Conservation (phyloP, 2,329 filamentous ascomycete species). For the Chaetomiaceae sp. region DNA sequence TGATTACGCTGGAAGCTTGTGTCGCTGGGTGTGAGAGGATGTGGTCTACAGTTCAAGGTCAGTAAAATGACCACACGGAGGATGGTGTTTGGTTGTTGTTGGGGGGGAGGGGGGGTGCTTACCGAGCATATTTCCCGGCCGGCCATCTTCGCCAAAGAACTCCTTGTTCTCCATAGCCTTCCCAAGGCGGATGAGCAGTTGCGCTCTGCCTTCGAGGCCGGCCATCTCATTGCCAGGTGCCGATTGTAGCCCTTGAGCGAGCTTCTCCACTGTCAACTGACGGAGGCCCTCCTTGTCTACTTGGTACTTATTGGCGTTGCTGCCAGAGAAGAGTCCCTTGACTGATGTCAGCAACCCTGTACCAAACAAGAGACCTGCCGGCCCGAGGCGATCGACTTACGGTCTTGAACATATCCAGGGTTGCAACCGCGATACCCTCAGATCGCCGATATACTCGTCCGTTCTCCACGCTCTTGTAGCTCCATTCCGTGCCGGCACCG, state of each 20-base stretch:
- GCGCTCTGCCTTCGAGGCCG: slow-evolving; percentile 78
- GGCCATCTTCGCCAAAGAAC: slow-evolving; percentile 76
- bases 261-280: slow-evolving; percentile 65
- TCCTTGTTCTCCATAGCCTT: slow-evolving; percentile 72
- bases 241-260: slow-evolving; percentile 83
- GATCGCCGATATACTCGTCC: slow-evolving; percentile 78
- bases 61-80: too few species aligned
- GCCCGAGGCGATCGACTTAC: slow-evolving; percentile 32
- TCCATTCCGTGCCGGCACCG: slow-evolving; percentile 85
- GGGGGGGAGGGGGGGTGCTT: slow-evolving; percentile 33
- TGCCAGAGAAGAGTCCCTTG: slow-evolving; percentile 78
- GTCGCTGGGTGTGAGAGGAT: slow-evolving; percentile 89
- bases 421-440: slow-evolving; percentile 76
- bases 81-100: too few species aligned
- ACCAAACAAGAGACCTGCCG: neutral
- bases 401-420: slow-evolving; percentile 86
- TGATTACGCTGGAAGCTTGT: slow-evolving; percentile 80
- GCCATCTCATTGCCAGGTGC: slow-evolving; percentile 74
- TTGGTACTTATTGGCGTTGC: slow-evolving; percentile 74
- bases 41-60: too few species aligned
- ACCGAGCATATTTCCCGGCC: slow-evolving; percentile 95
- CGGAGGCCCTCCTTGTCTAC: slow-evolving; percentile 81
- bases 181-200: slow-evolving; percentile 70
- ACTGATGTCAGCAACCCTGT: slow-evolving; percentile 8
- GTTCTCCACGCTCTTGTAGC: slow-evolving; percentile 87